Conservation (phyloP, 441 rosid species). For the Gossypium gossypioides region DNA sequence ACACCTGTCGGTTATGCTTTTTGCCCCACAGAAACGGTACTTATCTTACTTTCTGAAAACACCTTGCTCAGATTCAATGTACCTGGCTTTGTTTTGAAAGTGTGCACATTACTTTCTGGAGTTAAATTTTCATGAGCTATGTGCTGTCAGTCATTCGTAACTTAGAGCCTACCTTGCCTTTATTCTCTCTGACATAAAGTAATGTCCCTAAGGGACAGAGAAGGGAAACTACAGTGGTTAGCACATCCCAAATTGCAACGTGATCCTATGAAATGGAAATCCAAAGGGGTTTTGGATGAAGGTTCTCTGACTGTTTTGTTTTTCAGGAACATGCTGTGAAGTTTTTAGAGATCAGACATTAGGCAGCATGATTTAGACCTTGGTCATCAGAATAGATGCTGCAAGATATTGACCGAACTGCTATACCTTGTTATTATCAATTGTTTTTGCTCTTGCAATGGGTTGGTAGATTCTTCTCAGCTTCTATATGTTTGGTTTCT, state of each 20-base stretch:
- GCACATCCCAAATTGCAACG: background rate
- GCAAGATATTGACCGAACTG: background rate
- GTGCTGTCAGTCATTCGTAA: background rate
- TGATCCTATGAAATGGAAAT: background rate
- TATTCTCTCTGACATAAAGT: background rate
- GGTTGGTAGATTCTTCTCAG: background rate
- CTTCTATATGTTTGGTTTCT: background rate
- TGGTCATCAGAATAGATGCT: background rate
- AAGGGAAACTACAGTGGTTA: background rate
- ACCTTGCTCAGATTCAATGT: background rate
- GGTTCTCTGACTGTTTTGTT: background rate
- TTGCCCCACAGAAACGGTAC: constrained; percentile 71
- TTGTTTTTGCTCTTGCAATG: background rate
- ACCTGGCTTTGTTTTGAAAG: background rate
- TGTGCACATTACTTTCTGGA: background rate
- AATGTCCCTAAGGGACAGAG: background rate
- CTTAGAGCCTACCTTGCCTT: background rate
- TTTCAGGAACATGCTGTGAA: background rate
- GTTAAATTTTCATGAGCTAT: background rate
- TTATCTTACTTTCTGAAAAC: constrained; percentile 7
- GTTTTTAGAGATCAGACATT: background rate
- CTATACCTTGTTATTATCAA: background rate
- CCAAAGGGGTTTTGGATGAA: background rate
- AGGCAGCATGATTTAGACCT: background rate
- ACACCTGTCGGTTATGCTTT: constrained; percentile 72